Evolutionary conservation across 1,284 basidiomycete genomes (phyloP).

Genomic region (Chalciporus sp.): DNA sequence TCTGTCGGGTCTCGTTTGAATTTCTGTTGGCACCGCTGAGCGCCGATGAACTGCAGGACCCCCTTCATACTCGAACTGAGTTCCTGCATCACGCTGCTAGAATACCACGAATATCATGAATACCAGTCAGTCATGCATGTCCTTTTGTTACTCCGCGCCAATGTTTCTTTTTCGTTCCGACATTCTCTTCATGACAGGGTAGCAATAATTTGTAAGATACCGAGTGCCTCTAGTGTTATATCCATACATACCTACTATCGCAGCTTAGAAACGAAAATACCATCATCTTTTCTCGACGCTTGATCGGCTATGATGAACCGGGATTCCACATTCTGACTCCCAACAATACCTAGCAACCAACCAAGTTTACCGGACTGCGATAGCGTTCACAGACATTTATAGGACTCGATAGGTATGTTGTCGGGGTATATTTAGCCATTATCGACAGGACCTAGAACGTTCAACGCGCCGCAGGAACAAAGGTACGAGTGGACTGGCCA

Average conservation of each 20-base stretch:
- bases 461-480: too few species aligned
- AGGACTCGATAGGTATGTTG: background rate
- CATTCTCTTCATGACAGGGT: background rate
- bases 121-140: conserved; percentile 1
- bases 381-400: background rate
- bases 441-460: too few species aligned
- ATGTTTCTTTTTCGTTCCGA: background rate
- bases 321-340: background rate
- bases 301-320: background rate
- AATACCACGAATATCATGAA: background rate
- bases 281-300: background rate
- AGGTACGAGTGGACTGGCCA: too few species aligned
- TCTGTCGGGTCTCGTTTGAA: conserved; percentile 31
- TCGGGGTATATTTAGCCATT: too few species aligned
- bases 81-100: background rate
- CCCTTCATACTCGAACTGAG: conserved; percentile 38
- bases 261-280: conserved; percentile 8
- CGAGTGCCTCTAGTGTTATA: conserved; percentile 18
- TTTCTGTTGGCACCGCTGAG: conserved; percentile 4
- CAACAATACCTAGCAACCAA: background rate
- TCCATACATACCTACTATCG: conserved; percentile 9
- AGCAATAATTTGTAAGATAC: conserved; percentile 23
- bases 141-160: conserved; percentile 5
- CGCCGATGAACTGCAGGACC: conserved; percentile 28
- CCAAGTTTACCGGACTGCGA: too few species aligned